These are phyloP conservation scores for Ceratobasidium sp. DNA, from an alignment of 1,284 basidiomycete genomes.

Conservation along the genomic window DNA sequence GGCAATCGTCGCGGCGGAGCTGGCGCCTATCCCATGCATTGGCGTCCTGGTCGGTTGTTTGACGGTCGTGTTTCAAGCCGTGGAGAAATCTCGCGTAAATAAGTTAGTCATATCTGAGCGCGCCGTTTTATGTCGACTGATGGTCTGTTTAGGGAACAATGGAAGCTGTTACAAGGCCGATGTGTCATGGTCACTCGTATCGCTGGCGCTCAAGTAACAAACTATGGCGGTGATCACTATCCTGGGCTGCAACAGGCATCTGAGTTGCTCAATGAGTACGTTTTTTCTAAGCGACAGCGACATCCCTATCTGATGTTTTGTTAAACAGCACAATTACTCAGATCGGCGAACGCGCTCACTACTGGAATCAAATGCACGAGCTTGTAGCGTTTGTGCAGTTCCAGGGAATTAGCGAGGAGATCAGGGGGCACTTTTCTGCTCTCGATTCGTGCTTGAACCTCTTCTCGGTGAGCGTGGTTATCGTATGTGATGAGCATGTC, in stretches of 20 bases:
- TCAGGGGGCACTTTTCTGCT: background rate
- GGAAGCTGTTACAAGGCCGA: conserved; percentile 4
- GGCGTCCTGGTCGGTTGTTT: background rate
- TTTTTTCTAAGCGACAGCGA: background rate
- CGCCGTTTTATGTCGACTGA: no score
- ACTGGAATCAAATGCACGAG: background rate
- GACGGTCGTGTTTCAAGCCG: conserved; percentile 1
- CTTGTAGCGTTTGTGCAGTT: background rate
- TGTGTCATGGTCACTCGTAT: conserved; percentile 6
- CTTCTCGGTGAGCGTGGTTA: background rate
- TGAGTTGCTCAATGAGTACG: background rate
- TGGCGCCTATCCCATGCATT: conserved; percentile 17
- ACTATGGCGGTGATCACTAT: background rate
- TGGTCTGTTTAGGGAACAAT: background rate
- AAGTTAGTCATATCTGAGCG: background rate
- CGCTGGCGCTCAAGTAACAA: background rate
- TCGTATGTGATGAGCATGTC: no score
- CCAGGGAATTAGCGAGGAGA: conserved; percentile 8
- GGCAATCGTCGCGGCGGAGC: background rate
- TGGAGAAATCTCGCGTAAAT: background rate
- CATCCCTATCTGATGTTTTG: no score
- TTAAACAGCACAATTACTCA: background rate
- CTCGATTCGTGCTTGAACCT: conserved; percentile 23
- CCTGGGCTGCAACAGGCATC: background rate
- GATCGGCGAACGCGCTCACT: background rate